Conservation (phyloP, 2,329 filamentous ascomycete genomes). For the Alternaria brassicae region DNA sequence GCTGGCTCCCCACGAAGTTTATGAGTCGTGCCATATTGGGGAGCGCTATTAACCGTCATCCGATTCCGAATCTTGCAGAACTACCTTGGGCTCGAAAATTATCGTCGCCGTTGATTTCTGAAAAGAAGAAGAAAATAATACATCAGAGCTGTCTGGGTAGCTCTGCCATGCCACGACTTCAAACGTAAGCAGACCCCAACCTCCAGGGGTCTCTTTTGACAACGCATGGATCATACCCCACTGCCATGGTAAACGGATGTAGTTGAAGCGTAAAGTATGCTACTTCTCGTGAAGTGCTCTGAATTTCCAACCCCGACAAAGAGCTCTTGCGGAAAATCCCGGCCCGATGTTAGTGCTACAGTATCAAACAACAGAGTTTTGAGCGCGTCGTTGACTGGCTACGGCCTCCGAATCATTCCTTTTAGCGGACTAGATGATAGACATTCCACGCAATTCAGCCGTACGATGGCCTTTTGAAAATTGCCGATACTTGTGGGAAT, state of each 20-base stretch:
- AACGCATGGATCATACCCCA: neutral
- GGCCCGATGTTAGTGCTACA: neutral
- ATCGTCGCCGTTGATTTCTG: neutral
- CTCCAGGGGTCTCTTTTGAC: neutral
- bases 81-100: neutral
- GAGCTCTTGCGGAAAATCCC: neutral
- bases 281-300: neutral
- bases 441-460: neutral
- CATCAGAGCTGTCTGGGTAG: neutral
- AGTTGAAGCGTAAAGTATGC: neutral
- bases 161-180: neutral
- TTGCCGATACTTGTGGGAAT: neutral
- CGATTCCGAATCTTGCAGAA: neutral
- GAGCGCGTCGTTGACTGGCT: neutral
- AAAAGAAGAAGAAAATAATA: neutral
- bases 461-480: slow-evolving; percentile 6
- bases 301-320: neutral
- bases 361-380: neutral
- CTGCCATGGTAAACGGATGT: neutral
- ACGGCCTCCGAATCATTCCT: neutral
- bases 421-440: neutral
- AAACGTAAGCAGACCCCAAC: neutral
- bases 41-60: neutral
- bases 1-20: neutral
- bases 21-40: neutral